A percentile compares a stretch with the other conserved stretches of the same genome.
Evolutionary conservation across 2,329 filamentous ascomycete genomes (phyloP).

Genomic region (Drechmeria coniospora): DNA sequence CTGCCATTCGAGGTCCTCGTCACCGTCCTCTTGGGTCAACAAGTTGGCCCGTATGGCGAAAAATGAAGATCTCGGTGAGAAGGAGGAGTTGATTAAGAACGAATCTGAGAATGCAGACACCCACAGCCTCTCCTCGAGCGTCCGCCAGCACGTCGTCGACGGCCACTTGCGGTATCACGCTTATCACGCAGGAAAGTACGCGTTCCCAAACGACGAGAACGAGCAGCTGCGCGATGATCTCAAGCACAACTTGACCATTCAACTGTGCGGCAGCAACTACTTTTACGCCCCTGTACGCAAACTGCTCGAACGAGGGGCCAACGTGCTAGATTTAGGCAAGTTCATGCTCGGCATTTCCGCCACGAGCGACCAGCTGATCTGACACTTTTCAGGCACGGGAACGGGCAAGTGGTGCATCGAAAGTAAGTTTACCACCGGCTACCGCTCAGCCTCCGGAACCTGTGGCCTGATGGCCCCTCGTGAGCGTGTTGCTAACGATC

Average conservation of each 20-base stretch:
- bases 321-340: too few relatives aligned
- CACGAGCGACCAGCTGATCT: constrained; percentile 3
- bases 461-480: too few relatives aligned
- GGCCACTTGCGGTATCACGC: constrained; percentile 29
- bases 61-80: too few relatives aligned
- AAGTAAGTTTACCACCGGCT: too few relatives aligned
- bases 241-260: constrained; percentile 36
- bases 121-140: constrained; percentile 25
- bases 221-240: constrained; percentile 40
- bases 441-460: too few relatives aligned
- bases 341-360: constrained; percentile 27
- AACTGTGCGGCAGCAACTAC: constrained; percentile 27
- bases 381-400: constrained; percentile 34
- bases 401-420: constrained; percentile 47
- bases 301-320: too few relatives aligned
- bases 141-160: constrained; percentile 26
- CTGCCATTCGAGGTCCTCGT: too few relatives aligned
- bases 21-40: too few relatives aligned
- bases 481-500: too few relatives aligned
- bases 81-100: too few relatives aligned
- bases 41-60: too few relatives aligned
- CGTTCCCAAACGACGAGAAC: constrained; percentile 33
- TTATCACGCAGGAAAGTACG: constrained; percentile 27
- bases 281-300: constrained; percentile 28
- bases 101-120: too few relatives aligned